A percentile compares a stretch with the other conserved stretches of the same genome.
These are phyloP conservation scores for Globisporangium cederbergense DNA, from an alignment of 352 stramenopile species.

Conservation along the genomic window DNA sequence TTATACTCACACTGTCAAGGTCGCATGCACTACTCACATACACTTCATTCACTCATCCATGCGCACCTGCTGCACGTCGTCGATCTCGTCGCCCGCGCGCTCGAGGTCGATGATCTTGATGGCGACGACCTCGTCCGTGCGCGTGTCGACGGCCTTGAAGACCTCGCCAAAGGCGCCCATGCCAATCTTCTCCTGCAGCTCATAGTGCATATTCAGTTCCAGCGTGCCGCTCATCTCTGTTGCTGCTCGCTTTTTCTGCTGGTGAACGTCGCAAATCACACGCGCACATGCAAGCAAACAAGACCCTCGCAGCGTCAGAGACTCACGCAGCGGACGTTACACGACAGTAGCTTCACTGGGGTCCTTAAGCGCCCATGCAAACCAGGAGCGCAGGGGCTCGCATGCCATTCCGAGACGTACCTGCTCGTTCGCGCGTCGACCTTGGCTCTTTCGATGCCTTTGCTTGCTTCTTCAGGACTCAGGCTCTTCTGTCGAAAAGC, in stretches of 20 bases:
- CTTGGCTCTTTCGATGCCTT: neutral
- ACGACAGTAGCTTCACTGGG: neutral
- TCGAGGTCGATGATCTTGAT: conserved; percentile 88
- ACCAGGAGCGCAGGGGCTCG: neutral
- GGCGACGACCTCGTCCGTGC: conserved; percentile 67
- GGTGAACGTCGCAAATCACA: neutral
- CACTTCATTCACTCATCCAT: too few relatives aligned
- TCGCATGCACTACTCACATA: neutral
- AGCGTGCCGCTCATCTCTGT: conserved; percentile 44
- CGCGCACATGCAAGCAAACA: neutral
- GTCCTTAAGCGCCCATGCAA: neutral
- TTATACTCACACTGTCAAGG: neutral
- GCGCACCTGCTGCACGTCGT: conserved; percentile 78
- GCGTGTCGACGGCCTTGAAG: conserved; percentile 66
- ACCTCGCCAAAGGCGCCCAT: conserved; percentile 82
- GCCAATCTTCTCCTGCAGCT: conserved; percentile 79
- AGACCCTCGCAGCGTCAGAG: neutral
- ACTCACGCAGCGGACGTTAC: neutral
- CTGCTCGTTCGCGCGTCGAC: neutral
- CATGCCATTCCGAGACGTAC: neutral
- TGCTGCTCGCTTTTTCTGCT: neutral
- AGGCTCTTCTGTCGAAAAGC: neutral
- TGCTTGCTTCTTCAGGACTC: conserved; percentile 8
- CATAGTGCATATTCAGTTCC: conserved; percentile 57
- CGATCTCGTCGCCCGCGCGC: conserved; percentile 79